phyloP scores from a whole-genome alignment of 164 flowering plant species.

The grape (Vitis vinifera) region DNA sequence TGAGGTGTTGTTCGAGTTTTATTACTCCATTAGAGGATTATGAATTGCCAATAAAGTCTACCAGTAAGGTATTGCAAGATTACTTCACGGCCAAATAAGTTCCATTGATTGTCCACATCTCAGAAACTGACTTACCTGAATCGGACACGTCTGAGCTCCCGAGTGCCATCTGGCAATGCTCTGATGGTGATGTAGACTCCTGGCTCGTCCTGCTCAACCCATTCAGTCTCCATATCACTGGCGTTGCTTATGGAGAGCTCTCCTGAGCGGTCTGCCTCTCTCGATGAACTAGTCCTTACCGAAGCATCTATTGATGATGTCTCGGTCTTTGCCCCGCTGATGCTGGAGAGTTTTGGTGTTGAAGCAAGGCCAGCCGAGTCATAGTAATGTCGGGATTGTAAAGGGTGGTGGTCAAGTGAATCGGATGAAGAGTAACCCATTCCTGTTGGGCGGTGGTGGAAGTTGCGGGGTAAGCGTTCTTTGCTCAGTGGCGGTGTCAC shows the following conservation, averaged over 20 bases:
- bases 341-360: conserved; percentile 84
- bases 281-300: conserved; percentile 71
- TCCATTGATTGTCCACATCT: background rate
- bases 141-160: conserved; percentile 71
- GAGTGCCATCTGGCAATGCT: conserved; percentile 50
- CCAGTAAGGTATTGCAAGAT: too few species aligned
- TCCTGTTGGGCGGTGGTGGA: conserved; percentile 53
- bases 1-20: background rate
- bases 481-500: conserved; percentile 77
- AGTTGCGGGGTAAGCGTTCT: conserved; percentile 65
- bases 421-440: conserved; percentile 81
- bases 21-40: background rate
- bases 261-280: conserved; percentile 79
- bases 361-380: conserved; percentile 62
- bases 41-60: background rate
- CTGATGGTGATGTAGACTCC: conserved; percentile 81
- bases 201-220: conserved; percentile 81
- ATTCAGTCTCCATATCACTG: conserved; percentile 82
- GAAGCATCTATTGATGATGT: conserved; percentile 83
- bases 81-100: background rate
- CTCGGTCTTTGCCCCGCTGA: conserved; percentile 77
- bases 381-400: conserved; percentile 39
- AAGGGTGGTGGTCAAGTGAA: conserved; percentile 72
- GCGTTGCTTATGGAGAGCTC: conserved; percentile 90
- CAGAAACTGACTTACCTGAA: conserved; percentile 46